Evolutionary conservation across 345 rosid genomes (phyloP), one percentile per base, ranked within the genome.

Genomic region (Dovyalis caffra): DNA sequence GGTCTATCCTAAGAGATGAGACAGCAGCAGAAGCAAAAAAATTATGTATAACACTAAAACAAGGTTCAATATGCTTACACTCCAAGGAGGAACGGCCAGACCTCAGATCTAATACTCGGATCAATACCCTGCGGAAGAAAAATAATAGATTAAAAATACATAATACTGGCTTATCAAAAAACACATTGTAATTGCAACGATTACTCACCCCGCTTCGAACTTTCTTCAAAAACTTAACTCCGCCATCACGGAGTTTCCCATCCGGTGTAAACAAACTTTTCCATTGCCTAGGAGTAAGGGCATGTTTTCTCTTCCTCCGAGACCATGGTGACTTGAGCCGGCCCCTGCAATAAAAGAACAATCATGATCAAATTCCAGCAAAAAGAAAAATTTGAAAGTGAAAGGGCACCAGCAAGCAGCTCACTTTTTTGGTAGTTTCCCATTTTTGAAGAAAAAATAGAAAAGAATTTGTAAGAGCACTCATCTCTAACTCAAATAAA

Each of bases 11-110:
- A 21, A 7, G 26, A n/a, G 14, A 37, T 57, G 66, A 9, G 51
- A 58, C 38, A 64, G 60, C 26, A 15, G 58, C 26, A 51, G 20
- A 35, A 40, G 34, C 2, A 23, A 12, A 20, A 51, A 20, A 26
- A n/a, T n/a, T 15, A 66, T 60, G 21, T 8, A 25, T 14, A 8
- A 16, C 2, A 18, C 23, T 20, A 61, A 37, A 4, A 71, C 14
- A 31, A 31, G 68, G 51, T 63, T 31, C 11, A 73, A 35, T 2
- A 38, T 64, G 77, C 99, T 91, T 88, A 95, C 99, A 95, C 97
- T 78, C 98, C 98, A 67, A 95, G 98, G 68, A 95, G 98, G 77
- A 90, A 93, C 0, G 99, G 99, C 99, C 99, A 95, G 58, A 95
- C 98, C 79, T 93, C 97, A 0, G 90, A 76, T 60, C 98, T 87